These are phyloP conservation scores for Leptomonas seymouri DNA, from an alignment of 208 protist genomes.

Conservation along the genomic window DNA sequence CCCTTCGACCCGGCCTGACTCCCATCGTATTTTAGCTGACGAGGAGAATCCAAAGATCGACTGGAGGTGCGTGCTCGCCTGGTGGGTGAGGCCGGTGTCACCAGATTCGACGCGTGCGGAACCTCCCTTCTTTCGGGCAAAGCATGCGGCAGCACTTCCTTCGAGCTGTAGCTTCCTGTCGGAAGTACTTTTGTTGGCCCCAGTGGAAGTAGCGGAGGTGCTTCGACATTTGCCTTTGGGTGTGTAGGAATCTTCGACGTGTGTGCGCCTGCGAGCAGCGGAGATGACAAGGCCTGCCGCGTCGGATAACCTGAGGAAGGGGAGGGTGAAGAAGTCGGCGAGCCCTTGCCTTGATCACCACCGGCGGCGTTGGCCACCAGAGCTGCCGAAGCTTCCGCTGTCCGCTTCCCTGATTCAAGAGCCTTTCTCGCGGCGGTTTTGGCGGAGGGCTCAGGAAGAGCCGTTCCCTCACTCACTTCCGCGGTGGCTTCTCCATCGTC, in stretches of 20 bases:
- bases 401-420: not conserved
- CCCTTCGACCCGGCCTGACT: not conserved
- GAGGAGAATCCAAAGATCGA: not conserved
- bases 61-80: not conserved
- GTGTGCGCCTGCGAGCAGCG: not conserved
- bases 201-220: not conserved
- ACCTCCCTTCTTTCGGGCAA: not conserved
- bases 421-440: not conserved
- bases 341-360: not conserved
- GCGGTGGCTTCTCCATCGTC: slow-evolving; percentile 2
- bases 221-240: not conserved
- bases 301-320: not conserved
- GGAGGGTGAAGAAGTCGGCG: not conserved
- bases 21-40: not conserved
- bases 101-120: not conserved
- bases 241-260: not conserved
- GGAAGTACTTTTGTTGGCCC: not conserved
- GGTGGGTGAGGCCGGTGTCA: not conserved
- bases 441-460: not conserved
- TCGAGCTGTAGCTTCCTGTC: not conserved
- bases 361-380: slow-evolving; percentile 6
- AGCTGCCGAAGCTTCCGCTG: slow-evolving; percentile 3
- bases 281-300: not conserved
- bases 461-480: not conserved
- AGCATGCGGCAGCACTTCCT: slow-evolving; percentile 10